phyloP scores from a whole-genome alignment of 495 filamentous ascomycete species.

The Lepraria neglecta region DNA sequence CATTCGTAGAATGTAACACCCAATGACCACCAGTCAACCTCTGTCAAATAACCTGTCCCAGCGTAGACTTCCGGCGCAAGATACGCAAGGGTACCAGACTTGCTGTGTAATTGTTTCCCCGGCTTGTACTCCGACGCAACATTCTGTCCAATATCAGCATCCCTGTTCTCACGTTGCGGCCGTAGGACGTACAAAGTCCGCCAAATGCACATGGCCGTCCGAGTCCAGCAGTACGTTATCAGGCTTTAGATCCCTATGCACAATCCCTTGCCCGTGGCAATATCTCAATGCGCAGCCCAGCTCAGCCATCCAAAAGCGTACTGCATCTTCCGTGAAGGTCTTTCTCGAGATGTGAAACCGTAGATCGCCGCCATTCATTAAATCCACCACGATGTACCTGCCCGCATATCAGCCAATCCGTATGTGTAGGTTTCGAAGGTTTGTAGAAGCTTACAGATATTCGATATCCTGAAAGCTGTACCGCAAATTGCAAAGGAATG shows the following conservation, averaged over 20 bases:
- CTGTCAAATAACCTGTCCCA: slow-evolving; percentile 74
- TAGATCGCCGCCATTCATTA: slow-evolving; percentile 97
- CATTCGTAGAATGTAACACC: slow-evolving; percentile 97
- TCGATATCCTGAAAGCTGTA: slow-evolving; percentile 99
- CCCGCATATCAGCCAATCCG: slow-evolving; percentile 21
- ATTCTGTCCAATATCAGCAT: slow-evolving; percentile 53
- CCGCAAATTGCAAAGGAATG: slow-evolving; percentile 95
- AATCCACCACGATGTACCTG: slow-evolving; percentile 94
- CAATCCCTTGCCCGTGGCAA: slow-evolving; percentile 85
- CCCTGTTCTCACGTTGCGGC: neutral
- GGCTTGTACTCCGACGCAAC: slow-evolving; percentile 88
- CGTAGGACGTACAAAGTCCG: slow-evolving; percentile 74
- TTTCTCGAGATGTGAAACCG: slow-evolving; percentile 97
- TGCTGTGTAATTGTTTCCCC: slow-evolving; percentile 81
- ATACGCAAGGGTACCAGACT: slow-evolving; percentile 93
- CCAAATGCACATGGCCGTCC: slow-evolving; percentile 94
- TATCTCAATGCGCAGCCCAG: slow-evolving; percentile 88
- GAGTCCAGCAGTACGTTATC: slow-evolving; percentile 93
- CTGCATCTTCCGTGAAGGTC: slow-evolving; percentile 94
- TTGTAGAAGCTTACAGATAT: slow-evolving; percentile 68
- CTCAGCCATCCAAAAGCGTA: slow-evolving; percentile 94
- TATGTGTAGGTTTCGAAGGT: neutral
- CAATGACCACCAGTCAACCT: slow-evolving; percentile 97
- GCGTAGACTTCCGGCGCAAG: slow-evolving; percentile 93
- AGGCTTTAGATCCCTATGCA: slow-evolving; percentile 94